These are phyloP conservation scores for Eimeria praecox DNA, from an alignment of 169 alveolate species.

Conservation along the genomic window DNA sequence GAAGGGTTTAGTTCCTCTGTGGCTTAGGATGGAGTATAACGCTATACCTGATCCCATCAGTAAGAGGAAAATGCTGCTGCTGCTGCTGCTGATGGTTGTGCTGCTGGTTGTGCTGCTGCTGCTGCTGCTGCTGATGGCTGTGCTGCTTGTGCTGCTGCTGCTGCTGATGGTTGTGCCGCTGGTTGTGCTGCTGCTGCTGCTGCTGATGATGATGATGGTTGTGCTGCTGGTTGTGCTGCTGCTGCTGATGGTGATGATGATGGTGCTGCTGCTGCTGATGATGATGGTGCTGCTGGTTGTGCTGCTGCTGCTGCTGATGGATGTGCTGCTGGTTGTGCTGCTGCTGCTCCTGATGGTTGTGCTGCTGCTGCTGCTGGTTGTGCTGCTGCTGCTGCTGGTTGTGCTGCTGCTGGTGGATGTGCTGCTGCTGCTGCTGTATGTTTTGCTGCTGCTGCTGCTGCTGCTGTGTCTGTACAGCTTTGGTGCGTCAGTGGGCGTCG, in stretches of 20 bases:
- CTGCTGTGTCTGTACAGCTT: not conserved
- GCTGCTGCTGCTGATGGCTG: not conserved
- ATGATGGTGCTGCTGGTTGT: not conserved
- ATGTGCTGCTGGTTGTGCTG: not conserved
- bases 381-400: not conserved
- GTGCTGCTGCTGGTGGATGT: not conserved
- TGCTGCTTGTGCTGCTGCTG: not conserved
- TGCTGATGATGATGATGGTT: not conserved
- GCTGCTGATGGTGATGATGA: not conserved
- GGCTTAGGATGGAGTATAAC: constrained; percentile 78
- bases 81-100: constrained; percentile 1
- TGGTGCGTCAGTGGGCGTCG: constrained; percentile 14
- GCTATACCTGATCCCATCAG: constrained; percentile 40
- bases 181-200: not conserved
- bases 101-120: constrained; percentile 11
- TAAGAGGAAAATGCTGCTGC: not conserved
- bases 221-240: not conserved
- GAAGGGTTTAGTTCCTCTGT: constrained; percentile 57
- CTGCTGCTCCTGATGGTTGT: not conserved
- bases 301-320: constrained; percentile 14
- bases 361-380: not conserved
- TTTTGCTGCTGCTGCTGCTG: not conserved
- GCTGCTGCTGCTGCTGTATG: not conserved
- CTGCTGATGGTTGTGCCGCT: not conserved
- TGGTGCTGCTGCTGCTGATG: not conserved